These are phyloP conservation scores for Chaetomium olivaceum DNA, from an alignment of 2,329 filamentous ascomycete genomes.

Conservation along the genomic window DNA sequence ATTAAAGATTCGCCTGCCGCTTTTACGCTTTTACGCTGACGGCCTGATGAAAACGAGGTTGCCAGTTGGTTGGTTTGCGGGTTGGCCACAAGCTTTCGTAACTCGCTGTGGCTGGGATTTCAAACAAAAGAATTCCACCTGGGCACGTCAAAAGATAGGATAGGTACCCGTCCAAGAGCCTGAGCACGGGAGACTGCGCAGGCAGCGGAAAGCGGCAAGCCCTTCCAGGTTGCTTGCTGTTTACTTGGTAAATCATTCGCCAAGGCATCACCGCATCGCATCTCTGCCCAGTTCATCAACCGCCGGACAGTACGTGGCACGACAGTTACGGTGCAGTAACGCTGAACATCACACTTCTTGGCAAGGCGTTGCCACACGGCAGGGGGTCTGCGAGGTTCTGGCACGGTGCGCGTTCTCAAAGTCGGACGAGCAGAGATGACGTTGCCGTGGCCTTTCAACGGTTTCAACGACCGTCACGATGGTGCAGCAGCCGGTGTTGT, in stretches of 20 bases:
- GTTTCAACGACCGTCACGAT: background rate
- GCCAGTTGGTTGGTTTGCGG: background rate
- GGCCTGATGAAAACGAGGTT: conserved; percentile 12
- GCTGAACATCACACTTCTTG: conserved; percentile 16
- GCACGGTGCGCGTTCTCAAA: conserved; percentile 11
- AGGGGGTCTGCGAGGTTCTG: conserved; percentile 12
- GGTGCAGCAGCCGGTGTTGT: background rate
- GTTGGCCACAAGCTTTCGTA: conserved; percentile 30
- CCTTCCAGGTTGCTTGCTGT: too few species aligned
- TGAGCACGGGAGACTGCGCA: background rate
- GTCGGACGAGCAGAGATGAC: conserved; percentile 23
- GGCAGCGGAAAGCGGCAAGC: conserved; percentile 14
- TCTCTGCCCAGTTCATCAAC: conserved; percentile 10
- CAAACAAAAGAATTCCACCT: too few species aligned
- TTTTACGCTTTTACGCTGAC: conserved; percentile 30
- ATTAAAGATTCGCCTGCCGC: conserved; percentile 33
- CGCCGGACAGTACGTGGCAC: conserved; percentile 24
- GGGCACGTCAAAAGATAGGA: too few species aligned
- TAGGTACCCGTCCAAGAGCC: too few species aligned
- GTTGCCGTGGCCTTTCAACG: conserved; percentile 10
- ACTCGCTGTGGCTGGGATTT: conserved; percentile 30
- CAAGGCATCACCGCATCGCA: background rate
- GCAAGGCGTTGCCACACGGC: conserved; percentile 21
- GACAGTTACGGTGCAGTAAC: conserved; percentile 22
- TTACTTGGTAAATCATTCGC: background rate